Evolutionary conservation across 352 stramenopile genomes (phyloP).

Genomic region (Sclerospora graminicola): DNA sequence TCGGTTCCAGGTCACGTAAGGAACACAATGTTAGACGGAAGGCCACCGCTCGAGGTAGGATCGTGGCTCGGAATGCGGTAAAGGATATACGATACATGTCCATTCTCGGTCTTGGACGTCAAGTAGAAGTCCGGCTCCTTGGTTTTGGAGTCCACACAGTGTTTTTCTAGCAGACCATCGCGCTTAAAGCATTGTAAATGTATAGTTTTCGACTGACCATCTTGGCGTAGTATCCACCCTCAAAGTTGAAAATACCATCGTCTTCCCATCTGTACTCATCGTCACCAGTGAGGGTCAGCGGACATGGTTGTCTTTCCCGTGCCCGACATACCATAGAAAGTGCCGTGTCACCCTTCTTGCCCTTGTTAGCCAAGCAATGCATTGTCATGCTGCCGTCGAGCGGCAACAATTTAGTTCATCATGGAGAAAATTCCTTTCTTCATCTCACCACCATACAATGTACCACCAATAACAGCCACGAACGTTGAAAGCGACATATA

Average conservation of each 20-base stretch:
- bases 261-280: slow-evolving; percentile 97
- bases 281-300: slow-evolving; percentile 82
- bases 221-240: slow-evolving; percentile 98
- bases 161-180: slow-evolving; percentile 97
- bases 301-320: slow-evolving; percentile 89
- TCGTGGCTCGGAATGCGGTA: slow-evolving; percentile 97
- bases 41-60: slow-evolving; percentile 76
- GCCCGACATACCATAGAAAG: slow-evolving; percentile 94
- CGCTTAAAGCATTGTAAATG: slow-evolving; percentile 95
- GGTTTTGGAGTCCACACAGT: slow-evolving; percentile 66
- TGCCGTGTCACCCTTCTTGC: slow-evolving; percentile 92
- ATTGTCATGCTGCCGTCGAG: slow-evolving; percentile 94
- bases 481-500: slow-evolving; percentile 97
- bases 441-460: slow-evolving; percentile 97
- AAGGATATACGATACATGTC: slow-evolving; percentile 98
- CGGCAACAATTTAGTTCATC: slow-evolving; percentile 98
- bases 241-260: slow-evolving; percentile 98
- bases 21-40: slow-evolving; percentile 97
- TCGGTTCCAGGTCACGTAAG: slow-evolving; percentile 95
- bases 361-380: slow-evolving; percentile 98
- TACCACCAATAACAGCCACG: slow-evolving; percentile 93
- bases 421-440: slow-evolving; percentile 98
- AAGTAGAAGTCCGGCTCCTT: slow-evolving; percentile 93
- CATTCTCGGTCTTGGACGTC: slow-evolving; percentile 96
- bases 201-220: too few relatives aligned